Percentiles rank a stretch among this genome's conserved stretches.
These are phyloP conservation scores for Jimgerdemannia flammicorona DNA, from an alignment of 192 early-diverging fungal genomes.

Conservation along the genomic window DNA sequence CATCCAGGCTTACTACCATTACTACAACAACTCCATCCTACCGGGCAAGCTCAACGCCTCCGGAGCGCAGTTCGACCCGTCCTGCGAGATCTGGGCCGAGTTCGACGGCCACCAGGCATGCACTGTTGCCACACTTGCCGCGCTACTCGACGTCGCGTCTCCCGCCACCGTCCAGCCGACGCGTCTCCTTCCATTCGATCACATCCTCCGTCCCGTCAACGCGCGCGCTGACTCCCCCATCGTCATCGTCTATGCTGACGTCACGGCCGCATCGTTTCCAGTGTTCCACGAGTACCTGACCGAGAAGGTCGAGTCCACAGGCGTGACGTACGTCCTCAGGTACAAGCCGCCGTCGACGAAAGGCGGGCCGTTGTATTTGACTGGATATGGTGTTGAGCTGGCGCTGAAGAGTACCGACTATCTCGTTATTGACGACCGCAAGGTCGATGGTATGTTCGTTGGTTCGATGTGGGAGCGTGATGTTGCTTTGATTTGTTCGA, in stretches of 20 bases:
- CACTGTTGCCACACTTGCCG: slow-evolving; percentile 31
- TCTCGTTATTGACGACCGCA: slow-evolving; percentile 91
- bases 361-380: slow-evolving; percentile 46
- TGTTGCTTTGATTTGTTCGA: too few species aligned
- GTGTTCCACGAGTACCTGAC: slow-evolving; percentile 53
- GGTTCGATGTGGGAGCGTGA: too few species aligned
- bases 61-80: slow-evolving; percentile 37
- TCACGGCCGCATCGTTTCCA: slow-evolving; percentile 53
- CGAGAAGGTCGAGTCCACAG: slow-evolving; percentile 38
- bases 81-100: slow-evolving; percentile 65
- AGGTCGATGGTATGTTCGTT: slow-evolving; percentile 34
- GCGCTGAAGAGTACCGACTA: slow-evolving; percentile 97
- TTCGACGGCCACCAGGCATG: slow-evolving; percentile 71
- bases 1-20: slow-evolving; percentile 81
- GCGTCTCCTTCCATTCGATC: slow-evolving; percentile 55
- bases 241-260: slow-evolving; percentile 77
- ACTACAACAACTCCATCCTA: slow-evolving; percentile 70
- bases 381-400: slow-evolving; percentile 93
- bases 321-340: slow-evolving; percentile 65
- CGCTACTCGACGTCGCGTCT: slow-evolving; percentile 20
- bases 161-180: slow-evolving; percentile 8
- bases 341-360: slow-evolving; percentile 52
- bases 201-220: slow-evolving; percentile 33
- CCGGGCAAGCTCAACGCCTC: slow-evolving; percentile 36
- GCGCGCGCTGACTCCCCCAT: slow-evolving; percentile 11